Evolutionary conservation across 2,329 filamentous ascomycete genomes (phyloP).

Genomic region (Penicillium sp.): DNA sequence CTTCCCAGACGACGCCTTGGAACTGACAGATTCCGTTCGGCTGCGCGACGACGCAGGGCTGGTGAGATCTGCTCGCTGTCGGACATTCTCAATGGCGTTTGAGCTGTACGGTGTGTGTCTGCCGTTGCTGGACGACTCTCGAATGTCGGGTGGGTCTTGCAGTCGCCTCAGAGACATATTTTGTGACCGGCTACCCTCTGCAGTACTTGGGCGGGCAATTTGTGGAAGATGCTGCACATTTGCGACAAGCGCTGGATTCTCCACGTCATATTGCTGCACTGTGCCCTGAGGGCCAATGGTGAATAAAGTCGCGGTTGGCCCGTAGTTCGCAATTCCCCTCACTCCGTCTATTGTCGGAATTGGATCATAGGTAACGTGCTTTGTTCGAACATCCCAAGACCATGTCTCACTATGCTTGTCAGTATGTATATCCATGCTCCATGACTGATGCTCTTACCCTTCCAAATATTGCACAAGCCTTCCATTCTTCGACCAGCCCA

Average conservation of each 20-base stretch:
- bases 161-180: constrained; percentile 33
- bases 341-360: constrained; percentile 84
- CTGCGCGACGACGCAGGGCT: constrained; percentile 67
- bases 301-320: constrained; percentile 87
- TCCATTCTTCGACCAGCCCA: constrained; percentile 97
- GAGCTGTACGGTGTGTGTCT: constrained; percentile 74
- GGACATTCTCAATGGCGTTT: constrained; percentile 62
- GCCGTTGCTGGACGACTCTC: constrained; percentile 68
- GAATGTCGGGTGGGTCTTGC: constrained; percentile 56
- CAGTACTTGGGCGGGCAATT: constrained; percentile 76
- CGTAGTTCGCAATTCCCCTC: constrained; percentile 81
- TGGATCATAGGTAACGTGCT: constrained; percentile 86
- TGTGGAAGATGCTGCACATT: constrained; percentile 85
- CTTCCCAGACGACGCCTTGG: constrained; percentile 55
- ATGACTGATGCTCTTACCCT: constrained; percentile 62
- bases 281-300: constrained; percentile 85
- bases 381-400: constrained; percentile 97
- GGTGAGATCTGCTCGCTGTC: constrained; percentile 63
- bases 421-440: neutral
- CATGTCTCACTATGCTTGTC: constrained; percentile 70
- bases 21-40: constrained; percentile 64
- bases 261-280: constrained; percentile 93
- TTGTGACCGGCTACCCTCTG: constrained; percentile 59
- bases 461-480: constrained; percentile 91
- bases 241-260: constrained; percentile 78